Base-by-base conservation (phyloP, 352 stramenopile species). In the Globisporangium nodosum region DNA sequence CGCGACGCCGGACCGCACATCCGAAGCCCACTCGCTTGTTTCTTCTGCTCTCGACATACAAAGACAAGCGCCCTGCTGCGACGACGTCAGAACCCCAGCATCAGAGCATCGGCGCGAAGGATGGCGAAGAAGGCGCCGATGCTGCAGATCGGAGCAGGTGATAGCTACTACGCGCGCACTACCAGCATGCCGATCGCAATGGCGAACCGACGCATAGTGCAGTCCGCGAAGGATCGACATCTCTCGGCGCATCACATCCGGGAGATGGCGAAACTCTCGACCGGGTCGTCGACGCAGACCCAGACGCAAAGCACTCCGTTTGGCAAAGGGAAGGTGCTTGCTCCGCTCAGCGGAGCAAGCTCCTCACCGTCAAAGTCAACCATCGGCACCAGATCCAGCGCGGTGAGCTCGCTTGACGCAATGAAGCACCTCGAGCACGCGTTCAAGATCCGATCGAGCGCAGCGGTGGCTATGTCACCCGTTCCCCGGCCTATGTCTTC, bases 171-270 rank as follows among this genome's bases (percentile, higher is more conserved):
- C 46, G 50, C 57, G 0, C 60, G 51, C 11, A 60, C 39, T 46
- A 57, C 57, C 3, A 45, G 20, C 6, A 80, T 79, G 73, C 71
- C 73, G 3, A 82, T 82, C 35, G 39, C 70, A 9, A 68, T 66
- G 45, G 49, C 63, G 9, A 76, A 66, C 40, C 60, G 65, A 21
- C 63, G 73, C 33, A 42, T 21, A 0, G 62, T 80, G 13, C 68
- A 81, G 48, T 73, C 66, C 13, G 63, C 67, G 40, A 85, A 85
- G 42, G 57, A 66, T 11, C 35, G 35, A 1, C 43, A 61, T 35
- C 68, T 65, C 24, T 85, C 76, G 0, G 70, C 69, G 9, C 78
- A 85, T 40, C 78, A 86, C 49, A 54, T 76, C 24, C 76, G 74
- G 8, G 76, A 86, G 58, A 81, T 88, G 65, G 69, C 65, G 4